Evolutionary conservation across 768 basidiomycete species (phyloP).

Genomic region (Lactarius hatsudake): DNA sequence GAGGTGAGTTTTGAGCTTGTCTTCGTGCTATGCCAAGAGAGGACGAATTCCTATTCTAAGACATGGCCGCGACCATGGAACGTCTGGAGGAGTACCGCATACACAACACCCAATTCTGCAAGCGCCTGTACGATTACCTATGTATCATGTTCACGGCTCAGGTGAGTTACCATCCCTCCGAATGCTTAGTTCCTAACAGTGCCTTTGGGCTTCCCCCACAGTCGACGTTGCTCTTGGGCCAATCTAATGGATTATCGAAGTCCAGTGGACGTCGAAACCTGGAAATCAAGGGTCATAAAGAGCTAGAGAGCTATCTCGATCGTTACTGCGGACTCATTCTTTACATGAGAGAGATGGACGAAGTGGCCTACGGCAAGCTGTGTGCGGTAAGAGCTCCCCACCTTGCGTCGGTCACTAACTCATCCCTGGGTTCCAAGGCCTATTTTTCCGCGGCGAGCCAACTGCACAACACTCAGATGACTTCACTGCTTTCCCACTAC

Average conservation of each 20-base stretch:
- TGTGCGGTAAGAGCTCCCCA: constrained; percentile 65
- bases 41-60: constrained; percentile 37
- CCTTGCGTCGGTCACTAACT: neutral
- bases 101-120: constrained; percentile 90
- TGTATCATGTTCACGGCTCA: constrained; percentile 90
- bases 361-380: constrained; percentile 78
- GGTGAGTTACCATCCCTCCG: constrained; percentile 42
- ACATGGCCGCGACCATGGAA: constrained; percentile 98
- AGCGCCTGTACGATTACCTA: constrained; percentile 84
- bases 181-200: neutral
- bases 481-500: constrained; percentile 60
- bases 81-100: constrained; percentile 87
- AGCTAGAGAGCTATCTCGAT: constrained; percentile 79
- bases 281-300: constrained; percentile 57
- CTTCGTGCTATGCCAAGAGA: neutral
- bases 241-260: constrained; percentile 54
- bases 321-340: constrained; percentile 87
- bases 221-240: constrained; percentile 67
- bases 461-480: constrained; percentile 79
- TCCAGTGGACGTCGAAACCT: constrained; percentile 44
- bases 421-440: constrained; percentile 46
- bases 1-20: constrained; percentile 49
- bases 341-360: constrained; percentile 96
- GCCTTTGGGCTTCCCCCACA: constrained; percentile 32
- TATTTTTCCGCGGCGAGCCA: constrained; percentile 88